Base-by-base conservation (phyloP, 257 asterid species). In the Gentiana macrophylla region DNA sequence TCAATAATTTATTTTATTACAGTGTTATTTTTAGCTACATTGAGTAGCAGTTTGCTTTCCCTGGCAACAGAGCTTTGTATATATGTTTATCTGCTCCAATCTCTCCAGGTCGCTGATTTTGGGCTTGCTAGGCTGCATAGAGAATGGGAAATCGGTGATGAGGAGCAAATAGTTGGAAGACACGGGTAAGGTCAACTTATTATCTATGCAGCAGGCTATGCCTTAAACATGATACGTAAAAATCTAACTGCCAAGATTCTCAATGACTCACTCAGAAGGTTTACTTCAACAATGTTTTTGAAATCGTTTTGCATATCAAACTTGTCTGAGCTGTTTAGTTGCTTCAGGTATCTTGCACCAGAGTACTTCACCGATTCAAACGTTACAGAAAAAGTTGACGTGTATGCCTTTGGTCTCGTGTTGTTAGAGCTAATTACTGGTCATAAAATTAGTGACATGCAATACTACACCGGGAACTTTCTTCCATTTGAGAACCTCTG, bases 81-180 rank as follows among this genome's bases (percentile, higher is more conserved):
- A 56, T 44, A 60, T 49, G 62, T 61, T 56, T 43, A 37, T 8
- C 24, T 62, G 32, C 47, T 63, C 55, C 24, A 36, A 35, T 74
- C 37, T 33, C 63, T 53, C 59, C 62, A 89, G 97, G 94, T 89
- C 64, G 82, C 89, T 63, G 95, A 86, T 75, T 89, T 84, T 74
- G 97, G 95, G 67, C 83, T 89, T 60, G 84, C 93, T 35, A 77
- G 86, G 68, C 62, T 83, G 78, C 84, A 86, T 62, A 69, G 74
- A 33, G 97, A 83, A 71, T 74, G 85, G 94, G 83, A 77, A 57
- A 66, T 67, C 34, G 66, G 57, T 57, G 72, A 71, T 44, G 77
- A 69, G 59, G 76, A 72, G 68, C 83, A 71, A 74, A 62, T 74
- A 34, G 70, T 76, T 61, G 84, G 83, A 77, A 74, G 82, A 55